Evolutionary conservation across 345 rosid genomes (phyloP), one percentile per base, ranked within the genome.

Genomic region (Citrus reticulata): DNA sequence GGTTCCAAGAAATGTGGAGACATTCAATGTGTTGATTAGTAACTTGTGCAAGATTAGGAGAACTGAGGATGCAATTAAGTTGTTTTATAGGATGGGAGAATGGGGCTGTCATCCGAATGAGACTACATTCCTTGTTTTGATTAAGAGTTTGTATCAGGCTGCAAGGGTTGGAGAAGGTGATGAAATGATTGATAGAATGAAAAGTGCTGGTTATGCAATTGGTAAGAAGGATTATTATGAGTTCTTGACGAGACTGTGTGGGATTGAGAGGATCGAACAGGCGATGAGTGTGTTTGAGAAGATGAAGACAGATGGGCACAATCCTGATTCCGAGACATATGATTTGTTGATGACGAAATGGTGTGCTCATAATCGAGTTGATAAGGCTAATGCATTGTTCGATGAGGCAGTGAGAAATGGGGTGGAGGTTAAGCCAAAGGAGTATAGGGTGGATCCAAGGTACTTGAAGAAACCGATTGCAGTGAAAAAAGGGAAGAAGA

Each of bases 261-360:
- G 99, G 64, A 90, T 96, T 81, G 98, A 96, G 92, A 93, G 99
- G 90, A 74, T 93, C 86, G 97, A 96, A 81, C 99, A 96, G 75
- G 97, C 97, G 1, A 85, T 94, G 94, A 84, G 69, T 72, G 90
- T 96, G 77, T 96, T 93, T 72, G 85, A 88, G 85, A 93, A 78
- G 85, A 94, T 96, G 97, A 96, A 96, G 83, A 89, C 83, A 0
- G 90, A 87, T 83, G 89, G 92, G 17, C 83, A 91, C 81, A 87
- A 88, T 68, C 99, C 97, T 0, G 97, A 95, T 74, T 79, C 91
- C 68, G 88, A 90, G 88, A 93, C 93, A 49, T 96, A 91, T 54
- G 93, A 94, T 83, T 73, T 96, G 86, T 87, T 96, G 85, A 91
- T 94, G 87, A 90, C 88, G 59, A 96, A 91, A 68, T 87, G 91